These are phyloP conservation scores for Trypanosoma theileri DNA, from an alignment of 208 protist genomes.

Conservation along the genomic window DNA sequence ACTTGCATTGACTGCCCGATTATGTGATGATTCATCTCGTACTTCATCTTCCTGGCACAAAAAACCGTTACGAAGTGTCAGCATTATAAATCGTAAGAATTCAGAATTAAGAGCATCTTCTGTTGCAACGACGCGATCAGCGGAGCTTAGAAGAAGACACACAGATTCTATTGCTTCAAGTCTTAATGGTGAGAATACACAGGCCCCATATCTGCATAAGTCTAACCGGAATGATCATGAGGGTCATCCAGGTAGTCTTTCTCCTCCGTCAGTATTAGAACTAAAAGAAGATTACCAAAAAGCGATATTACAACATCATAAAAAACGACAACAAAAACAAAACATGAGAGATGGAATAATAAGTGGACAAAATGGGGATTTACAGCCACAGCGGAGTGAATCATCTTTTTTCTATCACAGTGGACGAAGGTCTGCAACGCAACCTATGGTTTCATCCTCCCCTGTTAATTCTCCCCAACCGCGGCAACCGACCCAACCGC, in stretches of 20 bases:
- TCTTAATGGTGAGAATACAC: neutral
- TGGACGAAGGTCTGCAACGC: slow-evolving; percentile 5
- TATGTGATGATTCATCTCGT: neutral
- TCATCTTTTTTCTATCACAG: neutral
- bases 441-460: slow-evolving; percentile 2
- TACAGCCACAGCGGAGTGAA: neutral
- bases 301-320: too few species aligned
- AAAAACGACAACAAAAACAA: too few species aligned
- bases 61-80: slow-evolving; percentile 17
- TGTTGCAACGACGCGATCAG: slow-evolving; percentile 20
- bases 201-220: too few species aligned
- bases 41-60: slow-evolving; percentile 18
- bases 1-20: neutral
- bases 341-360: neutral
- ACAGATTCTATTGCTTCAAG: slow-evolving; percentile 1
- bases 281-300: too few species aligned
- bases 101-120: neutral
- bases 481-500: neutral
- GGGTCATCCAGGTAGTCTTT: too few species aligned
- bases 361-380: neutral
- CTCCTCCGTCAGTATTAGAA: too few species aligned
- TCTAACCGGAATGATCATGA: neutral
- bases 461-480: slow-evolving; percentile 8
- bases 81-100: neutral
- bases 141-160: slow-evolving; percentile 26